phyloP scores from a whole-genome alignment of 495 filamentous ascomycete species.

The Aspergillus affinis region DNA sequence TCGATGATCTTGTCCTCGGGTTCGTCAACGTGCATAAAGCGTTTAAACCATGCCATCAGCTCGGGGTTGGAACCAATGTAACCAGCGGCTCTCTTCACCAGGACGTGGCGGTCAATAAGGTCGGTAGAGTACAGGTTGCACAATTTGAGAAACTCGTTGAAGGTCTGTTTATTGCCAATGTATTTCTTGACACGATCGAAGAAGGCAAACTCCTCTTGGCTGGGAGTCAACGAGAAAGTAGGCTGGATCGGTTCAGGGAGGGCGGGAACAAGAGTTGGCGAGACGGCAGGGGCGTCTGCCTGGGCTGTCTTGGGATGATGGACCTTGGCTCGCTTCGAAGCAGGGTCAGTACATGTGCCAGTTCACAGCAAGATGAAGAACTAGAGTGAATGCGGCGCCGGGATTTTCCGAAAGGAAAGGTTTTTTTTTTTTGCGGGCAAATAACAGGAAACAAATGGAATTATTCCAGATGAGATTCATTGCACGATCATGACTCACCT shows the following conservation, averaged over 20 bases:
- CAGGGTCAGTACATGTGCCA: not conserved
- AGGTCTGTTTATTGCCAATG: constrained; percentile 85
- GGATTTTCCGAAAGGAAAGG: not conserved
- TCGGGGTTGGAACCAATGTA: constrained; percentile 90
- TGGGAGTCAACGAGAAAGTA: constrained; percentile 52
- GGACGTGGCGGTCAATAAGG: constrained; percentile 75
- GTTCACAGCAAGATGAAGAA: not conserved
- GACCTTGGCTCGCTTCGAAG: constrained; percentile 58
- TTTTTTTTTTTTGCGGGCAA: not conserved
- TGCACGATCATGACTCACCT: constrained; percentile 37
- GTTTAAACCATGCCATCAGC: constrained; percentile 79
- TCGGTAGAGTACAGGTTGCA: constrained; percentile 92
- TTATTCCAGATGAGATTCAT: not conserved
- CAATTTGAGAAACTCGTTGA: constrained; percentile 92
- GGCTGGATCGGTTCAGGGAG: constrained; percentile 84
- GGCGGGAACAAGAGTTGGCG: constrained; percentile 81
- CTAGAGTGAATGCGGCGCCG: not conserved
- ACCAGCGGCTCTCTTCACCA: constrained; percentile 75
- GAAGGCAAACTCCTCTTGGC: constrained; percentile 83
- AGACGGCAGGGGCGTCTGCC: constrained; percentile 68
- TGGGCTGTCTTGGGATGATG: constrained; percentile 61
- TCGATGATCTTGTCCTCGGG: constrained; percentile 73
- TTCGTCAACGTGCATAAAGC: constrained; percentile 70
- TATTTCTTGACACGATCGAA: constrained; percentile 97
- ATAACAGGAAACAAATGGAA: no score